Evolutionary conservation across 2,329 filamentous ascomycete genomes (phyloP).

Genomic region (Myriosclerotinia curreyana): DNA sequence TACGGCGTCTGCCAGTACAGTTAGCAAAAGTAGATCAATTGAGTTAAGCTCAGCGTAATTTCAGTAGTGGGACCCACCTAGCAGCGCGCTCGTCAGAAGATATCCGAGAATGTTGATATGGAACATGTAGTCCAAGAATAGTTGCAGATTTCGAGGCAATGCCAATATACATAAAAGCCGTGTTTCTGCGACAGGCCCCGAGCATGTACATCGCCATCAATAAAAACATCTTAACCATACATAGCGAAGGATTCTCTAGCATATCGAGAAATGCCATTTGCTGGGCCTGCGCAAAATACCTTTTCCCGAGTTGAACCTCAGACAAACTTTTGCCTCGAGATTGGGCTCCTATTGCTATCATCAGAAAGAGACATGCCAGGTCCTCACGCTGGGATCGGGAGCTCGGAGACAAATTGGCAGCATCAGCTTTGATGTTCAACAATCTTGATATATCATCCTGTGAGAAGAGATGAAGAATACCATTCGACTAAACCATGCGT

Average conservation of each 20-base stretch:
- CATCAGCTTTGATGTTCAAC: conserved; percentile 2
- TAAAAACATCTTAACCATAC: conserved; percentile 8
- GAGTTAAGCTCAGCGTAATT: not conserved
- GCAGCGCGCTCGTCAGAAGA: conserved; percentile 5
- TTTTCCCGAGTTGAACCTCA: conserved; percentile 11
- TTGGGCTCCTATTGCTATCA: conserved; percentile 19
- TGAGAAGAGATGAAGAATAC: conserved; percentile 10
- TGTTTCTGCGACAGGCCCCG: conserved; percentile 10
- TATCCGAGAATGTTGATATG: conserved; percentile 4
- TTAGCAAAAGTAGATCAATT: not conserved
- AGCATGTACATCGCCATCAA: conserved; percentile 18
- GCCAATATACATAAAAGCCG: conserved; percentile 14
- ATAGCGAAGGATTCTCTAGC: conserved; percentile 11
- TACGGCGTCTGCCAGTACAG: not conserved
- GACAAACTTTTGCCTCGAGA: not conserved
- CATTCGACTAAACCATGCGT: conserved; percentile 3
- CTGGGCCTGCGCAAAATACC: conserved; percentile 13
- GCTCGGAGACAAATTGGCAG: not conserved
- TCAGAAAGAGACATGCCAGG: conserved; percentile 12
- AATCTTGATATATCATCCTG: conserved; percentile 10
- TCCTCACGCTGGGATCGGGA: conserved; percentile 6
- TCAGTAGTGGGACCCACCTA: not conserved
- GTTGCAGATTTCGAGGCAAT: conserved; percentile 16
- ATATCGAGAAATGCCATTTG: conserved; percentile 14
- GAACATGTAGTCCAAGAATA: conserved; percentile 14